Evolutionary conservation across 2,329 filamentous ascomycete species (phyloP), one percentile per base, ranked within the genome.

Genomic region (Phaeophleospora eucalypticola): DNA sequence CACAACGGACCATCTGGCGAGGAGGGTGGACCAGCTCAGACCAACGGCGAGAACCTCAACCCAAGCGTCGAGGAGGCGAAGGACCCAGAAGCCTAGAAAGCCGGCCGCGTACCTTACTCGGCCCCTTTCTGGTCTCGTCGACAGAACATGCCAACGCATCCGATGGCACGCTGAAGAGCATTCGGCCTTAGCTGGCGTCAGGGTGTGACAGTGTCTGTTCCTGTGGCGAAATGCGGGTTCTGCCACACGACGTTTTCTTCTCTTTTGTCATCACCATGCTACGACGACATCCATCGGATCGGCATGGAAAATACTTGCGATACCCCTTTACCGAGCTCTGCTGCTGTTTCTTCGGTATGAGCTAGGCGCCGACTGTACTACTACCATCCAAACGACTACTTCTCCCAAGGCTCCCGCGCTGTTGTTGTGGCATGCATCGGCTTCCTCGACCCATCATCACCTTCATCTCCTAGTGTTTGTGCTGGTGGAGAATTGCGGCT

Each of bases 1-100:
- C 88, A 93, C 69, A 68, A 68, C 54, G 65, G 62, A 43, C 32
- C 51, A 18, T 71, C 74, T 18, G 48, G 47, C 45, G 68, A 65
- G 43, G 69, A 63, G 39, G 58, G 46, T 16, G 53, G 48, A 40
- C 43, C 48, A 16, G 48, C 46, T 43, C 58, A 60, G 42, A 41
- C 60, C 46, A 65, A 65, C 52, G 65, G 65, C 49, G 61, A 65
- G 50, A 65, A 65, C 58, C 49, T 57, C 43, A 62, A 64, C 47
- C 63, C 64, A 18, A 41, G 51, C 46, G 61, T 53, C 34, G 63
- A 63, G 54, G 64, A 63, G 55, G 58, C 53, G 45, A 60, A 58
- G 55, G 57, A 60, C 38, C 45, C 52, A 10, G 54, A 62, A 58
- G 61, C 61, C 45, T 62, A 62, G 57, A 60, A 51, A 49, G 51